Conservation (phyloP, 2,329 filamentous ascomycete species). For the Neonectria ditissima region DNA sequence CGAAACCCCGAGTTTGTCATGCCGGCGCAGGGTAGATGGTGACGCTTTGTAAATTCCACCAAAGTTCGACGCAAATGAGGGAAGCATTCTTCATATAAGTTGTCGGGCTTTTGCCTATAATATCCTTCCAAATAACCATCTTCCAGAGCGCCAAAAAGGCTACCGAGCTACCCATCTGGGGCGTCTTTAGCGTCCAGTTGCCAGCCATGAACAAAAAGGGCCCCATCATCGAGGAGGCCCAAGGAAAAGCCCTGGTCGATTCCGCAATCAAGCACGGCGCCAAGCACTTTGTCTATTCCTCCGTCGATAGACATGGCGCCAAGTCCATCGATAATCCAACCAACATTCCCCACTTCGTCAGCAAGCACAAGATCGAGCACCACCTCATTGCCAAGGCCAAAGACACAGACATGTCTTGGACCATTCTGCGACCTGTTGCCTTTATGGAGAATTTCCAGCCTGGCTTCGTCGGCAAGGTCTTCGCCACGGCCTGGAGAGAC, state of each 20-base stretch:
- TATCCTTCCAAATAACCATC: slow-evolving; percentile 52
- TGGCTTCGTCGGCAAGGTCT: slow-evolving; percentile 47
- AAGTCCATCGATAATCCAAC: slow-evolving; percentile 64
- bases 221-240: slow-evolving; percentile 43
- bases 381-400: slow-evolving; percentile 62
- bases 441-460: slow-evolving; percentile 56
- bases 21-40: background rate
- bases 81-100: background rate
- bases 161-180: slow-evolving; percentile 59
- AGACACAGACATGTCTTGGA: slow-evolving; percentile 49
- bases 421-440: slow-evolving; percentile 53
- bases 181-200: slow-evolving; percentile 67
- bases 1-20: background rate
- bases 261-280: slow-evolving; percentile 65
- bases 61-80: background rate
- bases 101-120: too few species aligned
- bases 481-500: slow-evolving; percentile 49
- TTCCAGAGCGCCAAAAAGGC: slow-evolving; percentile 57
- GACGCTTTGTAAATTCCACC: background rate
- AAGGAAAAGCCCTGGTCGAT: slow-evolving; percentile 69
- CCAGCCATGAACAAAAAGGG: slow-evolving; percentile 30
- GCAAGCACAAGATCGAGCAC: slow-evolving; percentile 70
- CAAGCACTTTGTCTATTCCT: slow-evolving; percentile 70
- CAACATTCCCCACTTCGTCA: slow-evolving; percentile 68
- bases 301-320: slow-evolving; percentile 70